phyloP scores from a whole-genome alignment of 2,329 filamentous ascomycete species.

The Exserohilum turcica region DNA sequence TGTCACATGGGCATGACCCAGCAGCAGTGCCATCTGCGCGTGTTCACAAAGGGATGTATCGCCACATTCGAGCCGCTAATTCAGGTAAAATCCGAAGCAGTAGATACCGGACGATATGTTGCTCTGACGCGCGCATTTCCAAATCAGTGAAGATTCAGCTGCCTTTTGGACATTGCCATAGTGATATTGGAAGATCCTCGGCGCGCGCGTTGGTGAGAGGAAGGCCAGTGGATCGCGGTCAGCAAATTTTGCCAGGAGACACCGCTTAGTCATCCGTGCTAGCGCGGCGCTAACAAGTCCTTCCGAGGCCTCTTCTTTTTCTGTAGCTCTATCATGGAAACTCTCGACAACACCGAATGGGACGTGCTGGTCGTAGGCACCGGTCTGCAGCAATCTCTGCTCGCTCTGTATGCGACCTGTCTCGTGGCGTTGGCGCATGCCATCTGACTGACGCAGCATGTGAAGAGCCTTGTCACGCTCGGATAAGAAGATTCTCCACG shows the following conservation, averaged over 20 bases:
- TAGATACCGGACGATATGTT: conserved; percentile 57
- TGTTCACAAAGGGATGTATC: conserved; percentile 45
- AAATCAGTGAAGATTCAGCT: conserved; percentile 53
- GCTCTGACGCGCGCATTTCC: conserved; percentile 51
- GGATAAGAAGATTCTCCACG: conserved; percentile 85
- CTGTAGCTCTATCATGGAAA: conserved; percentile 50
- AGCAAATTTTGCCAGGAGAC: conserved; percentile 30
- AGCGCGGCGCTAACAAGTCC: conserved; percentile 26
- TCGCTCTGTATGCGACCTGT: conserved; percentile 56
- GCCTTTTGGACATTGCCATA: conserved; percentile 43
- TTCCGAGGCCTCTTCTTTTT: conserved; percentile 24
- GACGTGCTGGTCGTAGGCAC: conserved; percentile 61
- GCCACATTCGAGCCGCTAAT: conserved; percentile 58
- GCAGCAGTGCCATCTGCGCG: neutral
- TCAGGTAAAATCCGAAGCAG: conserved; percentile 56
- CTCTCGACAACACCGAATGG: conserved; percentile 57
- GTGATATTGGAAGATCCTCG: conserved; percentile 38
- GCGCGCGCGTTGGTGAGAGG: conserved; percentile 43
- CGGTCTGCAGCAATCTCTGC: conserved; percentile 58
- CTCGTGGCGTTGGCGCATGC: conserved; percentile 37
- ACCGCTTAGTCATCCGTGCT: conserved; percentile 42
- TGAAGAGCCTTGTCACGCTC: conserved; percentile 89
- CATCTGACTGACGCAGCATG: conserved; percentile 73
- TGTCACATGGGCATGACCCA: neutral
- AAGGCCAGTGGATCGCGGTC: conserved; percentile 15